Percentiles rank a stretch among this genome's conserved stretches.
phyloP scores from a whole-genome alignment of 225 moss, liverwort and hornwort species.

The Bryoerythrophyllum caledonicum region DNA sequence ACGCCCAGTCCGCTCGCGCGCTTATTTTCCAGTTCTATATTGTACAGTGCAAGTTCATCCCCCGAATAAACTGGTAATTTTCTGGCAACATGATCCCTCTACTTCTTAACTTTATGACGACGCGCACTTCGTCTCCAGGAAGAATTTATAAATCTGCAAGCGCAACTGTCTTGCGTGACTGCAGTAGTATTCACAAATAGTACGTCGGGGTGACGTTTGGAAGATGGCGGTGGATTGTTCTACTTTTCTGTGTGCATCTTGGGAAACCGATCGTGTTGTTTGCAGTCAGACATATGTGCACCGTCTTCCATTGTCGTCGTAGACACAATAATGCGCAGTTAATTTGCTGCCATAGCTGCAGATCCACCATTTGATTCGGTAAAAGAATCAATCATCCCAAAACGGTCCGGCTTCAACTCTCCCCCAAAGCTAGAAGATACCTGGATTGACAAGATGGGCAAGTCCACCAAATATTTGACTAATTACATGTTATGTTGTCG shows the following conservation, averaged over 20 bases:
- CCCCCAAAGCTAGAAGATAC: too few relatives aligned
- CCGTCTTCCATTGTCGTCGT: slow-evolving; percentile 11
- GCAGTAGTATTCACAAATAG: neutral
- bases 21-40: neutral
- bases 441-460: too few relatives aligned
- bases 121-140: neutral
- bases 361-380: neutral
- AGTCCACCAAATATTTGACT: too few relatives aligned
- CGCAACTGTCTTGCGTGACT: neutral
- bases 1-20: neutral
- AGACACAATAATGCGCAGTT: neutral
- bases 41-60: neutral
- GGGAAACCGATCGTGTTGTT: neutral
- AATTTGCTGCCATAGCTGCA: neutral
- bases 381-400: neutral
- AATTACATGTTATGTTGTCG: too few relatives aligned
- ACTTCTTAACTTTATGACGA: neutral
- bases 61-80: neutral
- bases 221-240: neutral
- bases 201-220: neutral
- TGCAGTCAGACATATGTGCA: neutral
- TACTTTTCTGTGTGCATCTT: neutral
- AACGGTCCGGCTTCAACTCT: neutral
- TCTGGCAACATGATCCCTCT: neutral
- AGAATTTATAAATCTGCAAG: neutral